A percentile compares a stretch with the other conserved stretches of the same genome.
Conservation (phyloP, 768 basidiomycete genomes). For the Chalciporus chontae region DNA sequence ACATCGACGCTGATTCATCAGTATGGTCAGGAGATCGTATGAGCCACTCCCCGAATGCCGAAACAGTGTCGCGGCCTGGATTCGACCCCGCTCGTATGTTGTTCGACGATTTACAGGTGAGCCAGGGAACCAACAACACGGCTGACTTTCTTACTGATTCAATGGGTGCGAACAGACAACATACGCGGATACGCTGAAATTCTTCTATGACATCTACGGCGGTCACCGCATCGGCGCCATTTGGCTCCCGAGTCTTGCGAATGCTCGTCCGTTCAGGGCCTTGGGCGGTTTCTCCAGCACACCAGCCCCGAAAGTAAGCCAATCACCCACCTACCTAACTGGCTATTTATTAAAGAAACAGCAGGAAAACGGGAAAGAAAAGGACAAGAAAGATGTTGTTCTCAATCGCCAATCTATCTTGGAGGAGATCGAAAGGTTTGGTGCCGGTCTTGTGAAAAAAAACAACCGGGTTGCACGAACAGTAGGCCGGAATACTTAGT, state of each 20-base stretch:
- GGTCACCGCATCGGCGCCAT: slow-evolving; percentile 77
- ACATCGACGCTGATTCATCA: slow-evolving; percentile 48
- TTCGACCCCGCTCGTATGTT: slow-evolving; percentile 77
- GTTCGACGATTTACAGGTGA: slow-evolving; percentile 70
- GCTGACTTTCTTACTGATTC: slow-evolving; percentile 2
- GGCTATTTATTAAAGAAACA: slow-evolving; percentile 10
- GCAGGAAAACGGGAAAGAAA: slow-evolving; percentile 34
- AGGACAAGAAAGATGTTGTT: slow-evolving; percentile 51
- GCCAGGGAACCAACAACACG: slow-evolving; percentile 19
- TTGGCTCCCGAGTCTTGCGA: slow-evolving; percentile 75
- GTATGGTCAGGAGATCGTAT: slow-evolving; percentile 41
- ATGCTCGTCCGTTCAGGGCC: slow-evolving; percentile 70
- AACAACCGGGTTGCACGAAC: slow-evolving; percentile 28
- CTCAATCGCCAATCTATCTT: slow-evolving; percentile 68
- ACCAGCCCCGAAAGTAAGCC: slow-evolving; percentile 42
- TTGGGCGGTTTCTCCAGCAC: slow-evolving; percentile 75
- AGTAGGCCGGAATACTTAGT: slow-evolving; percentile 1
- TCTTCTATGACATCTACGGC: slow-evolving; percentile 84
- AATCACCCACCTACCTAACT: background rate
- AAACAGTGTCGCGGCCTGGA: slow-evolving; percentile 47
- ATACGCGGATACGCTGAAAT: slow-evolving; percentile 71
- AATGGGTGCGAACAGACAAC: slow-evolving; percentile 43
- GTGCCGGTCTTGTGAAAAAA: slow-evolving; percentile 60
- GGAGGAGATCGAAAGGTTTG: slow-evolving; percentile 74
- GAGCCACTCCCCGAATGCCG: slow-evolving; percentile 29